Evolutionary conservation across 2,329 filamentous ascomycete species (phyloP), one percentile per base, ranked within the genome.

Genomic region (Botryotinia calthae): DNA sequence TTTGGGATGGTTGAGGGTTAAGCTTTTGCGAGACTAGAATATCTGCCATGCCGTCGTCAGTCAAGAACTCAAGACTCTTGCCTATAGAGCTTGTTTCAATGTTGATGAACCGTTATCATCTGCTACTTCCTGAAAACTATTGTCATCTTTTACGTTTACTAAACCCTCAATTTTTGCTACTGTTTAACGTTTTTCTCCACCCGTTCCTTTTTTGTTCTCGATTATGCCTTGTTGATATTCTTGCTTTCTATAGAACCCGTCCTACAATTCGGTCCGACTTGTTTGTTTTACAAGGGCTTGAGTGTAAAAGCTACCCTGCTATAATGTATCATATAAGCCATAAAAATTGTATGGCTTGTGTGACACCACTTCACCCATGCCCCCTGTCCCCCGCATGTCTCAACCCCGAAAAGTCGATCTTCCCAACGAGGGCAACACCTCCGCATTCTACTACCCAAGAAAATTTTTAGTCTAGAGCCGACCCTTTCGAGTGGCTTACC

Each of bases 241-340:
- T 58, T 65, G 40, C 46, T 51, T 59, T 31, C n/a, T 54, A 31
- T 42, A 59, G 14, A 56, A 18, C 59, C 25, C 51, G 51, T 72
- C 62, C 46, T 72, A 72, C 51, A 67, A 66, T 68, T 72, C 70
- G 70, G 70, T 58, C 70, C 70, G 70, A 72, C 70, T 67, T 61
- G 31, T 64, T 72, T 51, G 18, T 51, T 72, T 72, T 48, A 28
- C 70, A 59, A 67, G 70, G 62, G 31, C 37, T 68, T 20, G 12
- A 67, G 46, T 22, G 67, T 48, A 31, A 56, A 31, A 67, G 18
- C 62, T 67, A 48, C 51, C 70, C 62, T 72, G 51, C 25, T 37
- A 48, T 59, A 58, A 56, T 56, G 51, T 56, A 56, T 56, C 51
- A 28, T 31, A 18, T 18, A 56, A 56, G 51, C 51, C 51, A 56